Evolutionary conservation across 179 eudicot genomes (phyloP).

Genomic region (Kewa caespitosa): DNA sequence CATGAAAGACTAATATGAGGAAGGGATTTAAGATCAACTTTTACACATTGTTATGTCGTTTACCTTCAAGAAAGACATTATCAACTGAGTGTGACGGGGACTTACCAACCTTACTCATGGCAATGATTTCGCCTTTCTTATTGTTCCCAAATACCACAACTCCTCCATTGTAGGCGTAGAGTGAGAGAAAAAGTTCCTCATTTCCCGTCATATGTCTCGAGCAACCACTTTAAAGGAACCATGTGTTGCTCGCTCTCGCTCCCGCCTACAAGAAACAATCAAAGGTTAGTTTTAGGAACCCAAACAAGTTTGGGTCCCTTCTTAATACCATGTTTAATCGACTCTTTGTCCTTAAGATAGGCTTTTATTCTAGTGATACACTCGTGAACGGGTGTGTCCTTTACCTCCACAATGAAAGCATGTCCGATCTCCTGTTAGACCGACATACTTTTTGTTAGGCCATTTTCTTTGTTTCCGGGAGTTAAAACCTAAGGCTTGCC

Average conservation of each 20-base stretch:
- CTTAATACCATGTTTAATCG: background rate
- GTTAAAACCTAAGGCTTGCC: background rate
- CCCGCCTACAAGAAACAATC: background rate
- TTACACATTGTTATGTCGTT: background rate
- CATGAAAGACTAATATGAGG: background rate
- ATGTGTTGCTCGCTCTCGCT: background rate
- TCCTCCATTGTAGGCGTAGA: background rate
- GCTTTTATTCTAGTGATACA: background rate
- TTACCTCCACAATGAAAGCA: background rate
- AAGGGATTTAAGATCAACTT: background rate
- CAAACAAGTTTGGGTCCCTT: constrained; percentile 1
- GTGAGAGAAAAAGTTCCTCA: background rate
- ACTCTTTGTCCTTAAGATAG: background rate
- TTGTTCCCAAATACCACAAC: constrained; percentile 2
- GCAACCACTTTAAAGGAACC: background rate
- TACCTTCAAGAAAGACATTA: background rate
- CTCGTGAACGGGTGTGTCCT: background rate
- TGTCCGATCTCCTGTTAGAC: background rate
- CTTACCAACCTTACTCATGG: constrained; percentile 2
- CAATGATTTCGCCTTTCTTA: background rate
- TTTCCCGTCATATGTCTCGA: background rate
- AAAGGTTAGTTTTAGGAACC: background rate
- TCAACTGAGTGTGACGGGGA: background rate
- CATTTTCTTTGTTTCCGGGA: background rate
- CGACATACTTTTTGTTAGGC: background rate